Percentiles rank a stretch among this genome's conserved stretches.
Conservation (phyloP, 1,284 basidiomycete genomes). For the Boletus semigastroideus region DNA sequence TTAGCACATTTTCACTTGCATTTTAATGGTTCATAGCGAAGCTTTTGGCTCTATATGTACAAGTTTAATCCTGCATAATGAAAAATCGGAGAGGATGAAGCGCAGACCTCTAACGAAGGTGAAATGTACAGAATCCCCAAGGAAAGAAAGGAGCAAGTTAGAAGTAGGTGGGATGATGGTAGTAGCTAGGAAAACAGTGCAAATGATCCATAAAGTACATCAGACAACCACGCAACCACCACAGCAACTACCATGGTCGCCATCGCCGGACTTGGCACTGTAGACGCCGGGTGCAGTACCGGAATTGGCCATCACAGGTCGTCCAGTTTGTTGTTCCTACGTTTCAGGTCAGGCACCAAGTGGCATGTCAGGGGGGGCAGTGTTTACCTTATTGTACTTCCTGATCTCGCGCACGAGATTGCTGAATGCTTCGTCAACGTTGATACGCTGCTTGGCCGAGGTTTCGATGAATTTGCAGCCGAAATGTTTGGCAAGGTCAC, state of each 20-base stretch:
- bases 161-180: conserved; percentile 3
- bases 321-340: conserved; percentile 47
- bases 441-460: conserved; percentile 97
- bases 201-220: conserved; percentile 12
- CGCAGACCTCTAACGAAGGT: conserved; percentile 5
- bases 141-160: conserved; percentile 13
- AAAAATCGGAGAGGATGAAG: conserved; percentile 6
- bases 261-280: conserved; percentile 35
- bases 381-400: conserved; percentile 84
- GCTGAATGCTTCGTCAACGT: conserved; percentile 98
- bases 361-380: conserved; percentile 1
- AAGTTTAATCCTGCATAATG: conserved; percentile 12
- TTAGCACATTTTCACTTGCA: conserved; percentile 1
- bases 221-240: conserved; percentile 57
- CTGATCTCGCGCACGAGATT: conserved; percentile 96
- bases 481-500: conserved; percentile 95
- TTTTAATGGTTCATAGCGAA: conserved; percentile 9
- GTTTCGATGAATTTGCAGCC: conserved; percentile 98
- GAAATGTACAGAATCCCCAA: conserved; percentile 14
- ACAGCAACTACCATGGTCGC: conserved; percentile 55
- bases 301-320: conserved; percentile 35
- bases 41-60: conserved; percentile 27
- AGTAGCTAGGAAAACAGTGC: conserved; percentile 8
- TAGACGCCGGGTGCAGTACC: conserved; percentile 35
- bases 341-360: conserved; percentile 6